Evolutionary conservation across 2,329 filamentous ascomycete species (phyloP), one percentile per base, ranked within the genome.

Genomic region (Hymenoscyphus occultus): DNA sequence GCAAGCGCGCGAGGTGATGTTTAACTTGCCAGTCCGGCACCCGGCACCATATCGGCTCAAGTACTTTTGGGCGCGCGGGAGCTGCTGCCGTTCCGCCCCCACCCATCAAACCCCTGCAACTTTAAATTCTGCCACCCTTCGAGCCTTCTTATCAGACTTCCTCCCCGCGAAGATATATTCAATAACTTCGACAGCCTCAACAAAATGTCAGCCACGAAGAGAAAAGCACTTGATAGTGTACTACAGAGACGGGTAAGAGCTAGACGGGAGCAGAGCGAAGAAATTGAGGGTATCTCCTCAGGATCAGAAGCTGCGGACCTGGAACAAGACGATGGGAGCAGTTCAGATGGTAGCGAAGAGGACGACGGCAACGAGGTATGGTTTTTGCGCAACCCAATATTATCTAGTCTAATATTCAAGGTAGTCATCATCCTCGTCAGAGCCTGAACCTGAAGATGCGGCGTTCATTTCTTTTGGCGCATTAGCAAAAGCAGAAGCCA

Each of bases 401-500:
- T 54, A 22, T 28, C 13, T 19, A 54, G 12, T 22, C 16, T 22
- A 60, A 32, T 16, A 60, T 60, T 62, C 13, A n/a, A 22, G 5
- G 9, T 10, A 62, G 12, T 35, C 45, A 28, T 64, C 62, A 12
- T 35, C 45, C 19, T 64, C 61, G 14, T 61, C 69, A 39, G 69
- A 70, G 64, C 60, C 54, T 32, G 68, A 70, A 39, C 60, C 65
- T 5, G 69, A 71, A 51, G 72, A 73, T 59, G 78, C 82, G 56
- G 80, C 85, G 9, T 81, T 83, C 67, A 86, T 97, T 69, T 95
- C 93, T 31, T 97, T 98, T 74, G 93, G 93, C 68, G 91, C 91
- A n/a, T 82, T 97, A 51, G 92, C 91, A 69, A 91, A 92, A 81
- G 93, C 93, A 1, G 92, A 96, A 79, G 88, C 88, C 48, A 84